Conservation (phyloP, 2,329 filamentous ascomycete genomes). For the Rugonectria rugulosa region DNA sequence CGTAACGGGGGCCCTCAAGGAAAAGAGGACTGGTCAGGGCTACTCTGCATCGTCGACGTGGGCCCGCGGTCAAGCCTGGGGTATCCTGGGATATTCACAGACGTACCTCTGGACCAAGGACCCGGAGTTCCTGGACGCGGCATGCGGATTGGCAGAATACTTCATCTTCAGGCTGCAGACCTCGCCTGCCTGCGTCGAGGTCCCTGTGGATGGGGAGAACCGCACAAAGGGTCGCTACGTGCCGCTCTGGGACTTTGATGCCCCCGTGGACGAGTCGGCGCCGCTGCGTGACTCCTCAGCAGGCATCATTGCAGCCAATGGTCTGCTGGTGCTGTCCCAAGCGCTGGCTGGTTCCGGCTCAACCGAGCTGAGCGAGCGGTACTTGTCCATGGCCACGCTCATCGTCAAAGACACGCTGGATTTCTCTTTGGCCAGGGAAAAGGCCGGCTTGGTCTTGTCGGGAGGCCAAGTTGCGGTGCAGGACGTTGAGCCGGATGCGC, state of each 20-base stretch:
- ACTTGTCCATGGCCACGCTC: conserved; percentile 36
- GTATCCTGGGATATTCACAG: conserved; percentile 56
- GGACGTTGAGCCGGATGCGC: neutral
- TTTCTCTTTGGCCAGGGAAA: conserved; percentile 34
- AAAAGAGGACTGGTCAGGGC: conserved; percentile 55
- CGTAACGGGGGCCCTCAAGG: conserved; percentile 46
- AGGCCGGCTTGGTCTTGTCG: neutral
- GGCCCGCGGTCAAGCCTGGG: conserved; percentile 59
- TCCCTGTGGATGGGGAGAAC: conserved; percentile 15
- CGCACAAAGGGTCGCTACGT: conserved; percentile 29
- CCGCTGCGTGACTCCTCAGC: conserved; percentile 48
- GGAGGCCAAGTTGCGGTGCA: neutral
- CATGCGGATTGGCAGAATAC: conserved; percentile 54
- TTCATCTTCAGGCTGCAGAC: conserved; percentile 51
- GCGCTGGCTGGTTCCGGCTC: conserved; percentile 31
- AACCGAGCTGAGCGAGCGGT: conserved; percentile 29
- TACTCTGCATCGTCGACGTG: conserved; percentile 54
- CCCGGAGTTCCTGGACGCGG: conserved; percentile 49
- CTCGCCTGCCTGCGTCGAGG: conserved; percentile 33
- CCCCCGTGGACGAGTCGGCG: conserved; percentile 44
- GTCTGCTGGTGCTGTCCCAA: conserved; percentile 49
- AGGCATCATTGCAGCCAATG: conserved; percentile 51
- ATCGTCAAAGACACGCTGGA: conserved; percentile 43
- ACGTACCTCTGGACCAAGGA: conserved; percentile 57
- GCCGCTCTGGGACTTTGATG: conserved; percentile 49